phyloP scores from a whole-genome alignment of 768 basidiomycete species.

The Rubroboletus satanas region DNA sequence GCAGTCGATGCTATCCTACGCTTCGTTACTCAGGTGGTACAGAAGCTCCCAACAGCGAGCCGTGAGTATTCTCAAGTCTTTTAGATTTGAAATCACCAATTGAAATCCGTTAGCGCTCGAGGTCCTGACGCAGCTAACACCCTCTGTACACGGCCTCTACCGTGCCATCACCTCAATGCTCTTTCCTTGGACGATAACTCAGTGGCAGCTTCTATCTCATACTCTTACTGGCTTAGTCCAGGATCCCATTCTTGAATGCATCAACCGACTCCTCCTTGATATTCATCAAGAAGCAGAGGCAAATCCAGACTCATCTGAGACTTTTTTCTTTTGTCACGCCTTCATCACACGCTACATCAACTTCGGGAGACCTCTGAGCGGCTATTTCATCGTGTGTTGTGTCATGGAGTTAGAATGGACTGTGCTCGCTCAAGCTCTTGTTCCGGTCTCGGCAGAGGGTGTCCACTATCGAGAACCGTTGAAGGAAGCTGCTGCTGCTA shows the following conservation, averaged over 20 bases:
- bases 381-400: conserved; percentile 88
- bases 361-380: conserved; percentile 74
- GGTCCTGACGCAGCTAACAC: conserved; percentile 70
- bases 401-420: conserved; percentile 85
- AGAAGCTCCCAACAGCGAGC: conserved; percentile 48
- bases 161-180: conserved; percentile 78
- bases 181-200: conserved; percentile 65
- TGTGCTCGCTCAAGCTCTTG: conserved; percentile 66
- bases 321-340: conserved; percentile 57
- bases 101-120: conserved; percentile 48
- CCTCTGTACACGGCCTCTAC: conserved; percentile 82
- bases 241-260: conserved; percentile 61
- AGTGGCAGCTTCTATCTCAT: conserved; percentile 58
- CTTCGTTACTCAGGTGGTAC: conserved; percentile 57
- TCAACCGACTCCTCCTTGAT: conserved; percentile 68
- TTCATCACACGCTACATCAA: conserved; percentile 74
- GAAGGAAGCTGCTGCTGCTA: conserved; percentile 77
- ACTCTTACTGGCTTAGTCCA: conserved; percentile 60
- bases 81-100: background rate
- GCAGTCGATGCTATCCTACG: conserved; percentile 57
- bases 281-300: conserved; percentile 53
- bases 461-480: conserved; percentile 23
- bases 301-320: conserved; percentile 26
- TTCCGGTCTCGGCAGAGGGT: conserved; percentile 36
- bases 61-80: conserved; percentile 40